These are phyloP conservation scores for Gossypium ekmanianum DNA, from an alignment of 345 rosid species.

Conservation along the genomic window DNA sequence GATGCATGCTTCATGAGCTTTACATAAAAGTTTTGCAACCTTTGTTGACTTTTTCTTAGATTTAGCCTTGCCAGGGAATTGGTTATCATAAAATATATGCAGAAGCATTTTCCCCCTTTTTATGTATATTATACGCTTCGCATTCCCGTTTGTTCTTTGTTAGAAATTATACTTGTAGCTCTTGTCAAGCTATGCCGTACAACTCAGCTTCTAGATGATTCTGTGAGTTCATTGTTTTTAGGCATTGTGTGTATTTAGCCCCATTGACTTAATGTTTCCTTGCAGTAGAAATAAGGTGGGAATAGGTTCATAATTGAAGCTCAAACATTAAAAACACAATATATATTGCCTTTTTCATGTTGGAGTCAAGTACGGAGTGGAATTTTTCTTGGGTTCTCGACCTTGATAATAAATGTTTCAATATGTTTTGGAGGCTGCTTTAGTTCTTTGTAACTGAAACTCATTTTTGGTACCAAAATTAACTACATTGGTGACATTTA, in stretches of 20 bases:
- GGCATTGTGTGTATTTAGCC: background rate
- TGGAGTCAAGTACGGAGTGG: background rate
- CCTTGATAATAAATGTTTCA: background rate
- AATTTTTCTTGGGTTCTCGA: background rate
- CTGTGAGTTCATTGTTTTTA: background rate
- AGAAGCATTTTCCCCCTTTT: background rate
- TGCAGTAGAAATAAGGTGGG: background rate
- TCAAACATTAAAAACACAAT: background rate
- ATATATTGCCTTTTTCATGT: background rate
- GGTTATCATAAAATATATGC: background rate
- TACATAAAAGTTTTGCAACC: background rate
- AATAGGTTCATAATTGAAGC: background rate
- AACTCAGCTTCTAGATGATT: background rate
- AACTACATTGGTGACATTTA: slow-evolving; percentile 22
- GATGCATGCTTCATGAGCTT: background rate
- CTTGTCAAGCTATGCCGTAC: background rate
- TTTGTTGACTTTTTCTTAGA: background rate
- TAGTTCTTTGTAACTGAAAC: background rate
- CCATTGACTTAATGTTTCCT: background rate
- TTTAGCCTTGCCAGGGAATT: background rate
- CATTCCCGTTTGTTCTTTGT: background rate
- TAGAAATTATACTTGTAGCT: background rate
- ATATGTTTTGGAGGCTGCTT: background rate
- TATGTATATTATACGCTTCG: background rate
- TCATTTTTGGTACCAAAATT: background rate